A percentile compares a stretch with the other conserved stretches of the same genome.
Conservation (phyloP, 176 grass and related monocot genomes). For the Poa annua region DNA sequence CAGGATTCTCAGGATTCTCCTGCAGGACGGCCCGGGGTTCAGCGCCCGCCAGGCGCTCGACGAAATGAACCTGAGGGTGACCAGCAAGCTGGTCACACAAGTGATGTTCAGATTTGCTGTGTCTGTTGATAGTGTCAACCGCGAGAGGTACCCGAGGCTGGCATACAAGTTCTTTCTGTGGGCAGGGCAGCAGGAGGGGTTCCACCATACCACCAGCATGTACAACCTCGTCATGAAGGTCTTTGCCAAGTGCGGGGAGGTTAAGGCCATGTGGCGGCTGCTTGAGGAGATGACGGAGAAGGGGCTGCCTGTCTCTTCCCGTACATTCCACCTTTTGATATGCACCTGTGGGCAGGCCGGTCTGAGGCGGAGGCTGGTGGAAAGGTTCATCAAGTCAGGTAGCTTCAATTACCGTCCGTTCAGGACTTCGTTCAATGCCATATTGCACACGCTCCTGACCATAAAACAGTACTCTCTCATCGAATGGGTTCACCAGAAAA, state of each 20-base stretch:
- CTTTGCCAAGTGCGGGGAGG: slow-evolving; percentile 73
- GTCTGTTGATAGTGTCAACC: slow-evolving; percentile 59
- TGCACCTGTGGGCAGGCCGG: slow-evolving; percentile 67
- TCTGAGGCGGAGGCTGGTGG: slow-evolving; percentile 67
- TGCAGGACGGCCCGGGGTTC: slow-evolving; percentile 88
- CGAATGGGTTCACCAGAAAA: slow-evolving; percentile 88
- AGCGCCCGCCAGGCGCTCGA: slow-evolving; percentile 68
- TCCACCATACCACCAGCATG: slow-evolving; percentile 56
- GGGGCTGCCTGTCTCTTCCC: slow-evolving; percentile 65
- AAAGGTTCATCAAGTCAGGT: slow-evolving; percentile 77
- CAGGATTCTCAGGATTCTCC: slow-evolving; percentile 64
- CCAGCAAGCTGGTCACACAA: slow-evolving; percentile 62
- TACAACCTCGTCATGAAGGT: slow-evolving; percentile 88
- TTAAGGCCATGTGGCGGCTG: slow-evolving; percentile 88
- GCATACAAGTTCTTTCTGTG: slow-evolving; percentile 88
- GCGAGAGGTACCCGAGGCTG: slow-evolving; percentile 64
- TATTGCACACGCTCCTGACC: slow-evolving; percentile 73
- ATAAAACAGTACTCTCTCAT: slow-evolving; percentile 78
- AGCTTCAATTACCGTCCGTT: slow-evolving; percentile 83
- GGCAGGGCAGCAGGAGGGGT: slow-evolving; percentile 73
- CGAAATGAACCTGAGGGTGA: slow-evolving; percentile 64
- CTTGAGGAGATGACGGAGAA: slow-evolving; percentile 77
- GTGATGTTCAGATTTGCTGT: slow-evolving; percentile 65
- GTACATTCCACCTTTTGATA: slow-evolving; percentile 85
- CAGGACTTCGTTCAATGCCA: slow-evolving; percentile 82